phyloP scores from a whole-genome alignment of 495 filamentous ascomycete species.

The Evansstolkia leycettana region DNA sequence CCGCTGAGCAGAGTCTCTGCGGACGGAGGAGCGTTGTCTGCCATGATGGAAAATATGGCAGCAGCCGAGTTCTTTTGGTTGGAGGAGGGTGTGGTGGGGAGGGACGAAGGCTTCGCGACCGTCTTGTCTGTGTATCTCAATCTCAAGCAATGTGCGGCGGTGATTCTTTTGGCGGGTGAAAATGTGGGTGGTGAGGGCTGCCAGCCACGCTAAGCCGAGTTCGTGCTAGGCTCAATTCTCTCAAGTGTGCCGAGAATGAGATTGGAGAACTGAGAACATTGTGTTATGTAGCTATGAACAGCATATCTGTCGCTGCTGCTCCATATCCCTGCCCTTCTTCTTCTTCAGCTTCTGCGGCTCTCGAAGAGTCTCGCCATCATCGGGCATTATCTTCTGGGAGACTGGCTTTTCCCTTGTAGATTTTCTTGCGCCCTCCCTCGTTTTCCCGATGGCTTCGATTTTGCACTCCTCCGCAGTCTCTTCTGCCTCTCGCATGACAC shows the following conservation, averaged over 20 bases:
- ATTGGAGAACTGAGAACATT: too few relatives aligned
- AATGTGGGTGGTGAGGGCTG: conserved; percentile 15
- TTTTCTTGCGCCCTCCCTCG: conserved; percentile 1
- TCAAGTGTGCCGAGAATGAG: too few relatives aligned
- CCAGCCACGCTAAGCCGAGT: conserved; percentile 21
- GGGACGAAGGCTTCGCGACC: conserved; percentile 1
- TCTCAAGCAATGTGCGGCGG: conserved; percentile 16
- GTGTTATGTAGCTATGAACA: too few relatives aligned
- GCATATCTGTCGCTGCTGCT: too few relatives aligned
- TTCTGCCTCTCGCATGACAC: conserved; percentile 26
- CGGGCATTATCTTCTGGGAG: background rate
- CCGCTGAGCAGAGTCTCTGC: conserved; percentile 44
- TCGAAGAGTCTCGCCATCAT: too few relatives aligned
- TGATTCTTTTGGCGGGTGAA: conserved; percentile 7
- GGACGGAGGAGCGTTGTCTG: conserved; percentile 45
- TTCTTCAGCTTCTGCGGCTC: too few relatives aligned
- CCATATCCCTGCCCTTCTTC: too few relatives aligned
- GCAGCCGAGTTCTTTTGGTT: conserved; percentile 5
- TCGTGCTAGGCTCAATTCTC: conserved; percentile 13
- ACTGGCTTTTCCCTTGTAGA: background rate
- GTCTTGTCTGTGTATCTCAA: conserved; percentile 1
- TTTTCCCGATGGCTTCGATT: conserved; percentile 22
- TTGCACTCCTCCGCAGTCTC: conserved; percentile 19
- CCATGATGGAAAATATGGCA: conserved; percentile 39
- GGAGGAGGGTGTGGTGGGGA: conserved; percentile 3